Evolutionary conservation across 176 grass and related monocot species (phyloP).

Genomic region (Elaeis guineensis): DNA sequence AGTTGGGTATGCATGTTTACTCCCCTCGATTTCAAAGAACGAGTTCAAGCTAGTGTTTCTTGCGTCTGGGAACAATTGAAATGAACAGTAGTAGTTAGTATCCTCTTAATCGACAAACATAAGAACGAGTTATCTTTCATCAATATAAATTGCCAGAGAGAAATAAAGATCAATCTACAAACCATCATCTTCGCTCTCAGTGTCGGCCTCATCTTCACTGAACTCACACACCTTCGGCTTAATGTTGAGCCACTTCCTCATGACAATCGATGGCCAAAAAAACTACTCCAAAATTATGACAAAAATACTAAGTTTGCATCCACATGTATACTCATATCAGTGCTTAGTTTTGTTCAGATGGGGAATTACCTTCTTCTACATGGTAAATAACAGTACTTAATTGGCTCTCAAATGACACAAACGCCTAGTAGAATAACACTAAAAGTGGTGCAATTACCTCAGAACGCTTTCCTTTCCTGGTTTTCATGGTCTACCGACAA

Average conservation of each 20-base stretch:
- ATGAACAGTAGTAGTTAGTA: background rate
- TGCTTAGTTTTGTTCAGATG: background rate
- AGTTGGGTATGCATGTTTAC: background rate
- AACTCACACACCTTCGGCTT: constrained; percentile 64
- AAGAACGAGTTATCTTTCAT: background rate
- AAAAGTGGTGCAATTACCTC: constrained; percentile 35
- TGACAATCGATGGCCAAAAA: constrained; percentile 49
- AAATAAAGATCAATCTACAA: background rate
- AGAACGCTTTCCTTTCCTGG: constrained; percentile 33
- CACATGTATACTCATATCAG: constrained; percentile 6
- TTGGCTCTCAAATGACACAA: constrained; percentile 5
- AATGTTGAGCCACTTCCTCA: constrained; percentile 74
- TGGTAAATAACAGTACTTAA: constrained; percentile 1
- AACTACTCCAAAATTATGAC: constrained; percentile 16
- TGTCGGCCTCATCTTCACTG: constrained; percentile 64
- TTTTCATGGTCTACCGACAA: constrained; percentile 25
- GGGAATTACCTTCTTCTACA: too few relatives aligned
- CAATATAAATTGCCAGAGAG: too few relatives aligned
- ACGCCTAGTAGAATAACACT: too few relatives aligned
- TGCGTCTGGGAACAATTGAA: constrained; percentile 25
- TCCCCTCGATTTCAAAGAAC: constrained; percentile 25
- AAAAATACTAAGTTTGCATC: constrained; percentile 2
- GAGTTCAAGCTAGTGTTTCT: constrained; percentile 15
- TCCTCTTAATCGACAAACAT: background rate
- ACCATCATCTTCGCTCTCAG: constrained; percentile 46